These are phyloP conservation scores for Nitzschia sp. DNA, from an alignment of 108 stramenopile species.

Conservation along the genomic window DNA sequence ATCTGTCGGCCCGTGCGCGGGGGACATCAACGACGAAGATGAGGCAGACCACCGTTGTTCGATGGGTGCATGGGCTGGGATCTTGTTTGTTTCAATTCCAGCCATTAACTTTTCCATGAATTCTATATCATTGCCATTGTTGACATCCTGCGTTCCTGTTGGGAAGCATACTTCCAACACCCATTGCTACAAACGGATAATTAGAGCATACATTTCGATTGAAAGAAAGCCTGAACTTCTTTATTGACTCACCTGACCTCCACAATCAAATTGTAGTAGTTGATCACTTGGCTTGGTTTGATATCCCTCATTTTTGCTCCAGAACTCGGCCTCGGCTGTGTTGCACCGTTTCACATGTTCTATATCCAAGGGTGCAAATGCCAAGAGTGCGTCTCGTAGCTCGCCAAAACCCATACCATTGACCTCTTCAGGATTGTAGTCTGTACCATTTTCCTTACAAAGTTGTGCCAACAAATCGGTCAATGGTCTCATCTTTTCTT, in stretches of 20 bases:
- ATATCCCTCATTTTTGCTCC: conserved; percentile 84
- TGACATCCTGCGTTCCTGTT: conserved; percentile 72
- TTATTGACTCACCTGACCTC: conserved; percentile 70
- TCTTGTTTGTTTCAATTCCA: conserved; percentile 75
- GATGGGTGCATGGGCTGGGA: conserved; percentile 96
- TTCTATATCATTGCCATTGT: conserved; percentile 71
- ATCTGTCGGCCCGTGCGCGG: conserved; percentile 70
- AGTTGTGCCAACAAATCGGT: conserved; percentile 55
- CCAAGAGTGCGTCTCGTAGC: conserved; percentile 91
- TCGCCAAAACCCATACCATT: conserved; percentile 90
- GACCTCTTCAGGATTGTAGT: conserved; percentile 52
- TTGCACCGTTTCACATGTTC: conserved; percentile 93
- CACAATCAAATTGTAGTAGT: conserved; percentile 97
- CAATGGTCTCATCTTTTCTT: conserved; percentile 65
- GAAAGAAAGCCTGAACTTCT: background rate
- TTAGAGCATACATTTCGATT: background rate
- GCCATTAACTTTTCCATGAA: conserved; percentile 80
- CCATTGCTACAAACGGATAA: conserved; percentile 76
- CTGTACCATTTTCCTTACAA: conserved; percentile 23
- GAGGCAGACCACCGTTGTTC: conserved; percentile 96
- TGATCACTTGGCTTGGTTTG: conserved; percentile 76
- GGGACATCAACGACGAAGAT: conserved; percentile 87
- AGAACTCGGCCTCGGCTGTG: conserved; percentile 95
- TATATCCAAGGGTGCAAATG: conserved; percentile 80
- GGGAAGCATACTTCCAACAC: conserved; percentile 96